A percentile compares a stretch with the other conserved stretches of the same genome.
Conservation (phyloP, 2,329 filamentous ascomycete genomes). For the Cryoendolithus antarcticus region DNA sequence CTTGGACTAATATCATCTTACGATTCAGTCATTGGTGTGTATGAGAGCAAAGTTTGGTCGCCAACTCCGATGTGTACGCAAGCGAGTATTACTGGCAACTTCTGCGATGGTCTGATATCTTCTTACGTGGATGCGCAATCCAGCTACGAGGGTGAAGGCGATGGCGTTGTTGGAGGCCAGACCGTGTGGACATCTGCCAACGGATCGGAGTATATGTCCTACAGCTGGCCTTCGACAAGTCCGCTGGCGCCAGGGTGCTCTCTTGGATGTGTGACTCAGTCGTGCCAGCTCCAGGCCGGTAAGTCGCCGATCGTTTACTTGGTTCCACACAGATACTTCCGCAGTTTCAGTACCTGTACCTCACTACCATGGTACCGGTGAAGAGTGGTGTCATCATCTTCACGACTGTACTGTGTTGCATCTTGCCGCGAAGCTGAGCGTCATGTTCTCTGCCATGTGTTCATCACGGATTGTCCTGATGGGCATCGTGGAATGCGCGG, state of each 20-base stretch:
- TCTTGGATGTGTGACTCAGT: background rate
- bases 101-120: background rate
- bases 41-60: too few relatives aligned
- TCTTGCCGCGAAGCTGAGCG: too few relatives aligned
- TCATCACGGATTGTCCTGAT: too few relatives aligned
- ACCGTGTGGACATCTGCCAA: background rate
- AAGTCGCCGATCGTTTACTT: too few relatives aligned
- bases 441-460: too few relatives aligned
- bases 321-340: too few relatives aligned
- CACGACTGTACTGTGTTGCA: too few relatives aligned
- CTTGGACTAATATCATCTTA: background rate
- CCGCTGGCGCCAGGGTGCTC: constrained; percentile 2
- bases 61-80: constrained; percentile 2
- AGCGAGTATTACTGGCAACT: constrained; percentile 1
- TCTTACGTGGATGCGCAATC: background rate
- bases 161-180: background rate
- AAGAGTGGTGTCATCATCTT: too few relatives aligned
- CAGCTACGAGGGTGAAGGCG: background rate
- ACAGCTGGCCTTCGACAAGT: background rate
- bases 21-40: background rate
- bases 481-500: too few relatives aligned
- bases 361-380: too few relatives aligned
- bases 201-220: background rate
- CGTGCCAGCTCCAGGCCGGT: constrained; percentile 1
- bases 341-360: too few relatives aligned